Evolutionary conservation across 306 rosid genomes (phyloP).

Genomic region (Quercus parvula): DNA sequence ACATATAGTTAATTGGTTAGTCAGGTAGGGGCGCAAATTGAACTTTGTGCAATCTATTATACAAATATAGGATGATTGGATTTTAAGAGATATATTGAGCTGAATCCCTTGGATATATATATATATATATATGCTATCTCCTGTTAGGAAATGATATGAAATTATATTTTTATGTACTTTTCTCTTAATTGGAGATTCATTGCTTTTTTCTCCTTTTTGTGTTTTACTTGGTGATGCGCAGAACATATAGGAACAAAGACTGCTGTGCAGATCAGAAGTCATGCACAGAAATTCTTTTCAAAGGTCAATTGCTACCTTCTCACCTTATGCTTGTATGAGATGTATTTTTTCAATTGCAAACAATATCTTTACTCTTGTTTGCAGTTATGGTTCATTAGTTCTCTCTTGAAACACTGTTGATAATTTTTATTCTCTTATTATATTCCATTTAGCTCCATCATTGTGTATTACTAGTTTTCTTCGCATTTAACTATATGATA

Average conservation of each 20-base stretch:
- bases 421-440: not conserved
- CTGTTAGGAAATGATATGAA: constrained; percentile 15
- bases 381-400: not conserved
- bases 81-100: not conserved
- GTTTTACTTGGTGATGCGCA: constrained; percentile 42
- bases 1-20: not conserved
- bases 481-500: not conserved
- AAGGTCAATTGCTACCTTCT: constrained; percentile 75
- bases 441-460: not conserved
- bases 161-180: constrained; percentile 19
- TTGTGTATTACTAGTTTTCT: not conserved
- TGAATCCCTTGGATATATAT: constrained; percentile 1
- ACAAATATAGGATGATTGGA: not conserved
- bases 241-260: constrained; percentile 99
- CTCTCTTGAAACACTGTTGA: constrained; percentile 5
- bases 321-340: constrained; percentile 20
- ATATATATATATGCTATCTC: not conserved
- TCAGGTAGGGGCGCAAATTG: not conserved
- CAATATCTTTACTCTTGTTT: constrained; percentile 18
- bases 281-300: constrained; percentile 99
- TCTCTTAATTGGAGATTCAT: constrained; percentile 21
- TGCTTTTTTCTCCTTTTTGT: constrained; percentile 14
- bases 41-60: not conserved
- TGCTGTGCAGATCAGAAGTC: constrained; percentile 99
- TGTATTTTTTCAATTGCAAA: constrained; percentile 12